Conservation (phyloP, 352 stramenopile genomes). For the Phytopythium aichiense region DNA sequence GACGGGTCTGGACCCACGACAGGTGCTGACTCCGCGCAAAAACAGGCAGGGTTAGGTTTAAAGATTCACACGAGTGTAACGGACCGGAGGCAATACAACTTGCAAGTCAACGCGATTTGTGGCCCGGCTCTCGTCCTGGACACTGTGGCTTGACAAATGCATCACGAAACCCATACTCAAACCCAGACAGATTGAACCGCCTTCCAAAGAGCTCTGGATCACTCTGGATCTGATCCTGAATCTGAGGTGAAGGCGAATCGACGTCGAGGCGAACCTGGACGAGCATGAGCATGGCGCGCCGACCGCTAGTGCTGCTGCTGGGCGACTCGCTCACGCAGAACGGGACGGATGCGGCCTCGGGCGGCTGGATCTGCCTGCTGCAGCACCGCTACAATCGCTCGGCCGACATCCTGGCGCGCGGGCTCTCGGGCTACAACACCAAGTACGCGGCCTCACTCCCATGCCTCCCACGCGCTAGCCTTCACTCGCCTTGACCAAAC, state of each 20-base stretch:
- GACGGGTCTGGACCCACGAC: neutral
- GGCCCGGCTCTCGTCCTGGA: neutral
- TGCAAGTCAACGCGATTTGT: neutral
- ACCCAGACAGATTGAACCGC: no score
- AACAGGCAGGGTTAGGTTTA: neutral
- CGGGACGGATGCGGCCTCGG: constrained; percentile 20
- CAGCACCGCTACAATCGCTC: constrained; percentile 42
- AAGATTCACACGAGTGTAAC: neutral
- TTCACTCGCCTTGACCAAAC: no score
- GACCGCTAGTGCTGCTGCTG: constrained; percentile 30
- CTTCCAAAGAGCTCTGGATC: no score
- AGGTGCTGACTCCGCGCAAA: neutral
- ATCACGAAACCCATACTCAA: no score
- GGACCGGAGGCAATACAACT: neutral
- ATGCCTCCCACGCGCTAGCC: no score
- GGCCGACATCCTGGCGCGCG: constrained; percentile 38
- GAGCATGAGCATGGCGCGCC: neutral
- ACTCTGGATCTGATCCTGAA: no score
- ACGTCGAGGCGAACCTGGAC: no score
- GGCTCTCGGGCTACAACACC: constrained; percentile 49
- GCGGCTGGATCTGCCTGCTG: constrained; percentile 35
- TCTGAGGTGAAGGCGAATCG: no score
- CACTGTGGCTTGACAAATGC: neutral
- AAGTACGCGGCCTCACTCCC: constrained; percentile 11
- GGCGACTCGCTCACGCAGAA: constrained; percentile 55